Evolutionary conservation across 2,329 filamentous ascomycete genomes (phyloP), one percentile per base, ranked within the genome.

Genomic region (Seiridium cupressi): DNA sequence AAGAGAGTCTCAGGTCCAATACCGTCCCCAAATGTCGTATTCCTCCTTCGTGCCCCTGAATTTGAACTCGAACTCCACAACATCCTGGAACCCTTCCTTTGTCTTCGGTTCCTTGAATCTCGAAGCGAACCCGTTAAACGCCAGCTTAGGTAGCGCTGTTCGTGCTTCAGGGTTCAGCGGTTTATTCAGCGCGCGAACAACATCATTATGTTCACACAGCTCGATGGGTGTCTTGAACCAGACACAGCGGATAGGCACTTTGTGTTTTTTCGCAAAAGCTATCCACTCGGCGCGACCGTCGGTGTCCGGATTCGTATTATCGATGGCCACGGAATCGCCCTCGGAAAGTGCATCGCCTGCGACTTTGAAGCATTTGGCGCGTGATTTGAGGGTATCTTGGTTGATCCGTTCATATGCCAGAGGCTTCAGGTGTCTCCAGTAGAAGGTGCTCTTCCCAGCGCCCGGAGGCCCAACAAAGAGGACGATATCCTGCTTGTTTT

Each of bases 221-320:
- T 84, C 81, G 34, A 87, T 74, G 1, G 88, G 81, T 10, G 92
- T 89, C 56, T 88, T 90, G 77, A 99, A 95, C 74, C 90, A 89
- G 8, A 98, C 81, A 70, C 94, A 96, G 51, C 94, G 89, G 66
- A 97, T 90, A 2, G 91, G 89, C 2, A 96, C 81, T 3, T 84
- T 79, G 68, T 86, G 77, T 68, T 89, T 89, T 64, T 82, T 83
- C 18, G 93, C 93, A 36, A 98, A 76, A 34, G 85, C 79, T 38
- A 92, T 76, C 94, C 94, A 98, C 62, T 90, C 77, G n/a, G 84
- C 82, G 64, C 95, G 84, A 32, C 89, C 92, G 57, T 91, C 89
- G 9, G 81, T 73, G 75, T 96, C 90, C 36, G 93, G 86, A 72
- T 99, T 99, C n/a, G 95, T 98, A 73, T 97, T 98, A 75, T 99